phyloP scores from a whole-genome alignment of 2,329 filamentous ascomycete species.

The Apiospora koreana region DNA sequence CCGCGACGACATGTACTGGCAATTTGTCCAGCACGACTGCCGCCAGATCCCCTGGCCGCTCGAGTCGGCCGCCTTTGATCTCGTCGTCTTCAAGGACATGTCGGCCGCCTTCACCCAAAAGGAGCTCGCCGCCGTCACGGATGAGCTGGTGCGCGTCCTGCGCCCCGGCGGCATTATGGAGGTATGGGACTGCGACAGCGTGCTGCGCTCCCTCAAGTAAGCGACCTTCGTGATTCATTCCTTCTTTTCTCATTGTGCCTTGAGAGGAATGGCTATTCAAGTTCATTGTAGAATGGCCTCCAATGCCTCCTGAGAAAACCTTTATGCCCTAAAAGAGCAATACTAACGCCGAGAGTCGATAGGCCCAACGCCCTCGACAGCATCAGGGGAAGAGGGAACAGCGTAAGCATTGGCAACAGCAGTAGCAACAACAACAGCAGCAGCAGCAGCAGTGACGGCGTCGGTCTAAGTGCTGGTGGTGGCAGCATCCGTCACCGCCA shows the following conservation, averaged over 20 bases:
- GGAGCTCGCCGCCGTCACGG: conserved; percentile 60
- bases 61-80: conserved; percentile 14
- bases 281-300: too few species aligned
- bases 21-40: conserved; percentile 64
- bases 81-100: conserved; percentile 16
- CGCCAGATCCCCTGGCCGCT: conserved; percentile 54
- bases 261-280: too few species aligned
- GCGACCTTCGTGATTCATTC: too few species aligned
- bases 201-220: conserved; percentile 58
- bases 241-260: too few species aligned
- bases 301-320: too few species aligned
- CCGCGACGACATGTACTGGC: conserved; percentile 35
- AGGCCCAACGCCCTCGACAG: background rate
- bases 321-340: too few species aligned
- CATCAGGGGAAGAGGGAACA: background rate
- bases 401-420: conserved; percentile 43
- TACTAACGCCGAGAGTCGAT: too few species aligned
- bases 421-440: conserved; percentile 30
- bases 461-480: too few species aligned
- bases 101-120: conserved; percentile 49
- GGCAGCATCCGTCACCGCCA: conserved; percentile 17
- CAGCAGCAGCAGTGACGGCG: background rate
- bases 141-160: conserved; percentile 60
- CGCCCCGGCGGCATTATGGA: conserved; percentile 62
- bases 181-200: conserved; percentile 64